These are phyloP conservation scores for Capronia americana DNA, from an alignment of 2,329 filamentous ascomycete genomes.

Conservation along the genomic window DNA sequence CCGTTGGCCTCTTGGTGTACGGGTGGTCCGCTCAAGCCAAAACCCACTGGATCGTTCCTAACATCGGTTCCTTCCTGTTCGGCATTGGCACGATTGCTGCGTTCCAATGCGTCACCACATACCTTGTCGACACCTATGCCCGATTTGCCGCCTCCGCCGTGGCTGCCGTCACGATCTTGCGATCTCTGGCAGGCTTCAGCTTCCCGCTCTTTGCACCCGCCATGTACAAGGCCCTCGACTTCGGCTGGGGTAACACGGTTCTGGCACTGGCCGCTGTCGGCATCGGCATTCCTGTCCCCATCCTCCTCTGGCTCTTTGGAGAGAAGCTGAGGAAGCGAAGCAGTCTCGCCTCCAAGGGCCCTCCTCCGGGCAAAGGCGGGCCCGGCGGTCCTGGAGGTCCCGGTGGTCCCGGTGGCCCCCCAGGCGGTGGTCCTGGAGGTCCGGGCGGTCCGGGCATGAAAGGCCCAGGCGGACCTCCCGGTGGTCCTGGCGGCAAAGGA, in stretches of 20 bases:
- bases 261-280: conserved; percentile 51
- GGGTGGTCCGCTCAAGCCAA: conserved; percentile 56
- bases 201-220: conserved; percentile 59
- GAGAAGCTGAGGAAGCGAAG: conserved; percentile 47
- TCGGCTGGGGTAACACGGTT: conserved; percentile 54
- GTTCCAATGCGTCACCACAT: conserved; percentile 45
- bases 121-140: conserved; percentile 50
- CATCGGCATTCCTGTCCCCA: conserved; percentile 51
- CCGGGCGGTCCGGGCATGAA: conserved; percentile 22
- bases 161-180: conserved; percentile 55
- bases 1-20: conserved; percentile 57
- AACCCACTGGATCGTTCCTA: conserved; percentile 56
- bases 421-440: conserved; percentile 32
- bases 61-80: conserved; percentile 54
- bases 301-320: conserved; percentile 56
- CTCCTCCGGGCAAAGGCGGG: conserved; percentile 34
- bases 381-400: conserved; percentile 33
- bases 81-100: conserved; percentile 46
- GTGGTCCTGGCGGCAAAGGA: conserved; percentile 21
- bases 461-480: conserved; percentile 29
- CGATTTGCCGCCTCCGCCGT: conserved; percentile 57
- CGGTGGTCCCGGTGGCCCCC: conserved; percentile 30
- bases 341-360: conserved; percentile 37
- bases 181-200: conserved; percentile 55
- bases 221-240: conserved; percentile 48